A percentile compares a stretch with the other conserved stretches of the same genome.
phyloP scores from a whole-genome alignment of 1,284 basidiomycete species.

The Naganishia sp. region DNA sequence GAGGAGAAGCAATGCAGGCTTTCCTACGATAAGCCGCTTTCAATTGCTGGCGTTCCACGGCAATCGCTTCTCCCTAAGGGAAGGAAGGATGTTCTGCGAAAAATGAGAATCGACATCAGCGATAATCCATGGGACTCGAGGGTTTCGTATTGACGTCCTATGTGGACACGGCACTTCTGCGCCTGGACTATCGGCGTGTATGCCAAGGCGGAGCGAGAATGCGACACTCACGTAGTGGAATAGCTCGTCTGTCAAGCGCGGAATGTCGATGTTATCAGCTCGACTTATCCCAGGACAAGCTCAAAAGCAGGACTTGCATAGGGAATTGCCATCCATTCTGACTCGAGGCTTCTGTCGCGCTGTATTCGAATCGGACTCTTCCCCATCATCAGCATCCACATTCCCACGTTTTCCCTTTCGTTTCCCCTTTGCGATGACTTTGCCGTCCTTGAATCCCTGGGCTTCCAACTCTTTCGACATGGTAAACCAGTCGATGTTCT shows the following conservation, averaged over 20 bases:
- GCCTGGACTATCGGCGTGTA: background rate
- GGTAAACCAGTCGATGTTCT: slow-evolving; percentile 29
- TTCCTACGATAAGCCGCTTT: too few relatives aligned
- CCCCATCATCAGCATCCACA: background rate
- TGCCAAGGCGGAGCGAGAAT: background rate
- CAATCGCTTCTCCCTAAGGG: slow-evolving; percentile 6
- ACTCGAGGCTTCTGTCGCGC: background rate
- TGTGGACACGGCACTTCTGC: background rate
- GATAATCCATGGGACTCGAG: too few relatives aligned
- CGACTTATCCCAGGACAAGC: background rate
- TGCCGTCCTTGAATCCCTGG: background rate
- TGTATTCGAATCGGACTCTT: background rate
- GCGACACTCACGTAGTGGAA: slow-evolving; percentile 21
- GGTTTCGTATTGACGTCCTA: background rate
- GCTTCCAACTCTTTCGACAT: slow-evolving; percentile 24
- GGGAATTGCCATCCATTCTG: slow-evolving; percentile 18
- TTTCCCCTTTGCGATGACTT: background rate
- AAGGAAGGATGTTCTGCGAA: slow-evolving; percentile 3
- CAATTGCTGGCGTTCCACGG: slow-evolving; percentile 3
- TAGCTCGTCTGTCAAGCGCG: background rate
- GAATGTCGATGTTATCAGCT: background rate
- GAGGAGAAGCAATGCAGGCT: too few relatives aligned
- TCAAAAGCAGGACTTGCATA: slow-evolving; percentile 2
- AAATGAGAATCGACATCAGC: background rate
- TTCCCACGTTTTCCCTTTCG: slow-evolving; percentile 18